Evolutionary conservation across 805 yeast species (phyloP).

Genomic region (Wickerhamomyces xylosicus): DNA sequence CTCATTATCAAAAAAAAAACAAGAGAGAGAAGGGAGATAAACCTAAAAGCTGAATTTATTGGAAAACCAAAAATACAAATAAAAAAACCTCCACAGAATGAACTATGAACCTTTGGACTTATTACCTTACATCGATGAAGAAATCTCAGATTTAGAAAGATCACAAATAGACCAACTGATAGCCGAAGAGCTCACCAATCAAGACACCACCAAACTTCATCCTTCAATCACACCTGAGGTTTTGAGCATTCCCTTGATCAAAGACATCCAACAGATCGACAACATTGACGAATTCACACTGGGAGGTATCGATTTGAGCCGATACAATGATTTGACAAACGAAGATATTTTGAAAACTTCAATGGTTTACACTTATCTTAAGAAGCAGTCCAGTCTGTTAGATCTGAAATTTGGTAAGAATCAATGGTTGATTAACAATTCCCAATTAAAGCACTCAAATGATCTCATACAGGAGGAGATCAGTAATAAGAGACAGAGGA

Average conservation of each 20-base stretch:
- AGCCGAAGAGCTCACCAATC: conserved; percentile 6
- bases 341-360: conserved; percentile 16
- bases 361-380: conserved; percentile 21
- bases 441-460: conserved; percentile 20
- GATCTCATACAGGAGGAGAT: conserved; percentile 20
- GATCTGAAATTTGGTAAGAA: conserved; percentile 23
- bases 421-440: conserved; percentile 29
- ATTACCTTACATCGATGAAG: conserved; percentile 28
- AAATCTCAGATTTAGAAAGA: conserved; percentile 26
- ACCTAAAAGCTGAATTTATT: background rate
- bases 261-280: conserved; percentile 5
- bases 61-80: background rate
- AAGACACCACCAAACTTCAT: conserved; percentile 5
- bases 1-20: too few species aligned
- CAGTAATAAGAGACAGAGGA: conserved; percentile 27
- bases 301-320: conserved; percentile 24
- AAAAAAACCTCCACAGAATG: conserved; percentile 9
- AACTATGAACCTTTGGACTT: conserved; percentile 28
- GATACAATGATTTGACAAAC: conserved; percentile 21
- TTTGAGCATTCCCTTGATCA: conserved; percentile 7
- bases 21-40: too few species aligned
- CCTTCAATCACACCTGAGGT: conserved; percentile 14
- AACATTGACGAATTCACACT: conserved; percentile 15
- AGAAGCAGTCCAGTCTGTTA: conserved; percentile 27
- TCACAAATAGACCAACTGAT: conserved; percentile 26